These are phyloP conservation scores for Microbotryum silenes-acaulis DNA, from an alignment of 1,284 basidiomycete species.

Conservation along the genomic window DNA sequence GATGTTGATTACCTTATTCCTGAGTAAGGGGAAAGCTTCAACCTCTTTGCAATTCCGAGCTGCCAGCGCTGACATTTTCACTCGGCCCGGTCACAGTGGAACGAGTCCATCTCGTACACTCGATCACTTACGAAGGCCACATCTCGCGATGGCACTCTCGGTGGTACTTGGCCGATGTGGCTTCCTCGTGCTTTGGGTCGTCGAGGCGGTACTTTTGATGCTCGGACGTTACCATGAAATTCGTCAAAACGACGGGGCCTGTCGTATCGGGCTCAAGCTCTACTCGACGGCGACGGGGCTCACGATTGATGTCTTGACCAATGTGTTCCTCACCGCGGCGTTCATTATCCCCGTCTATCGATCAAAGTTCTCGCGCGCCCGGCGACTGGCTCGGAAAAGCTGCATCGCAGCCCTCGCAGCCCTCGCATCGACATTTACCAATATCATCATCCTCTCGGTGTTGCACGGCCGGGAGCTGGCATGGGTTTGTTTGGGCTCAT, in stretches of 20 bases:
- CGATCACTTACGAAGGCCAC: neutral
- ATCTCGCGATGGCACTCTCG: conserved; percentile 33
- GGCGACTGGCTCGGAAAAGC: conserved; percentile 19
- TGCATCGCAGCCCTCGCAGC: conserved; percentile 47
- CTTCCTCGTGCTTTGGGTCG: conserved; percentile 40
- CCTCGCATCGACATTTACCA: no score
- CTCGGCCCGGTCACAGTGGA: conserved; percentile 1
- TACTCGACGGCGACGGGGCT: conserved; percentile 42
- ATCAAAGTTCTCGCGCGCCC: conserved; percentile 40
- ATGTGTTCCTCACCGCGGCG: conserved; percentile 45
- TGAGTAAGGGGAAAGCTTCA: neutral
- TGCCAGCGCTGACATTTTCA: no score
- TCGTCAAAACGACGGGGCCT: conserved; percentile 42
- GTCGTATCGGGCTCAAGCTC: conserved; percentile 46
- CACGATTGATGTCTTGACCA: conserved; percentile 44
- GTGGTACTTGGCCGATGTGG: conserved; percentile 41
- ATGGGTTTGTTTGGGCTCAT: no score
- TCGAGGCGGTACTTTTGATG: conserved; percentile 40
- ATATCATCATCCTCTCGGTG: no score
- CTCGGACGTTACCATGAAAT: conserved; percentile 41
- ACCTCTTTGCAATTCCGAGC: no score
- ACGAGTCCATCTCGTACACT: conserved; percentile 42
- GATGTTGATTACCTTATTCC: conserved; percentile 38
- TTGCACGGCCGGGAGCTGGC: no score
- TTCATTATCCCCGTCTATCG: conserved; percentile 49